A percentile compares a stretch with the other conserved stretches of the same genome.
phyloP scores from a whole-genome alignment of 495 filamentous ascomycete species.

The Bacidia gigantensis region DNA sequence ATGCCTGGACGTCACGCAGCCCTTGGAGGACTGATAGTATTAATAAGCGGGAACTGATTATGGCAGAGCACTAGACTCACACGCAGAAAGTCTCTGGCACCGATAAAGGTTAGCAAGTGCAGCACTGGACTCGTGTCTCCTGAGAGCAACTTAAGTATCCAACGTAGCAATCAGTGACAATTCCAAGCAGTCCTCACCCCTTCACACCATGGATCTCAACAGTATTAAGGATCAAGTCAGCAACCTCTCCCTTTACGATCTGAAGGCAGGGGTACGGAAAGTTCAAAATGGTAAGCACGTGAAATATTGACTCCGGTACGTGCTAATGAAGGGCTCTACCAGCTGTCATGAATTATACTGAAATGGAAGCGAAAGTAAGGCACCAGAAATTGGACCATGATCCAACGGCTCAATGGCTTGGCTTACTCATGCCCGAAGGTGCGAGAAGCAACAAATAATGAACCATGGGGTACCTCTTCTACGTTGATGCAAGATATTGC shows the following conservation, averaged over 20 bases:
- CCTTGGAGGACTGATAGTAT: too few relatives aligned
- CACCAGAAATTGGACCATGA: background rate
- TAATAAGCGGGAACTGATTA: too few relatives aligned
- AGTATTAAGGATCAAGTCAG: slow-evolving; percentile 77
- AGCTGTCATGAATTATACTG: slow-evolving; percentile 99
- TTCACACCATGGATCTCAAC: slow-evolving; percentile 61
- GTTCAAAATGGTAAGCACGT: slow-evolving; percentile 80
- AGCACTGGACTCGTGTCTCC: background rate
- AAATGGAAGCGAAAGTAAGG: slow-evolving; percentile 93
- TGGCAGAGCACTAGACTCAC: background rate
- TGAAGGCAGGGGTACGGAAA: slow-evolving; percentile 94
- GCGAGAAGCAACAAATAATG: slow-evolving; percentile 94
- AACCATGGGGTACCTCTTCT: slow-evolving; percentile 90
- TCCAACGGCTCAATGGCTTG: too few relatives aligned
- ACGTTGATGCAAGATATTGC: slow-evolving; percentile 94
- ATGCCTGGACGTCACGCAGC: too few relatives aligned
- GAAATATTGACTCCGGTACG: slow-evolving; percentile 5
- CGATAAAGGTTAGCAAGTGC: background rate
- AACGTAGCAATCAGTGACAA: background rate
- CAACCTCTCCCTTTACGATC: slow-evolving; percentile 90
- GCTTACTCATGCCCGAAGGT: slow-evolving; percentile 50
- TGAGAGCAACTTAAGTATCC: background rate
- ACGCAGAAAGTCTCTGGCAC: background rate
- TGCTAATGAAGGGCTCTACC: slow-evolving; percentile 7
- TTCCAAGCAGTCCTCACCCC: background rate